Base-by-base conservation (phyloP, 2,329 filamentous ascomycete genomes). In the Atkinsonella texensis region DNA sequence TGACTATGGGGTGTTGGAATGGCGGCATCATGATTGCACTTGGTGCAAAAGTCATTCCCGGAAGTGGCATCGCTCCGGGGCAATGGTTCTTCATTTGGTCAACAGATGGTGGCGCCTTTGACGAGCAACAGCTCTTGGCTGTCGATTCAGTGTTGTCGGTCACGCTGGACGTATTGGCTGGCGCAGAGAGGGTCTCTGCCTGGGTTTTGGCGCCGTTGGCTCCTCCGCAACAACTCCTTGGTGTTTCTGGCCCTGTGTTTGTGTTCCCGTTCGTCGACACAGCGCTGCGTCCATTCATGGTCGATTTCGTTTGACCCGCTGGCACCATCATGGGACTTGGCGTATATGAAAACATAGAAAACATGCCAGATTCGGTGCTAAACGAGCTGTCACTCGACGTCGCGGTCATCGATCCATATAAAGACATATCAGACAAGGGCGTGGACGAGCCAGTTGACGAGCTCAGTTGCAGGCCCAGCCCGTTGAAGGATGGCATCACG, bases 401-500 rank as follows among this genome's bases (percentile, higher is more conserved):
- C 57, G 67, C 63, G 1, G 58, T 57, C 54, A 66, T 56, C 9
- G 59, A 53, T 7, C 58, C 59, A 46, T 64, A 68, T 6, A 62
- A 51, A 17, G 59, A 55, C 50, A 60, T 55, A 28, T 59, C 59
- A 1, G 62, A 54, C 48, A 56, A 50, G 33, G 57, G 48, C 11
- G 56, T 46, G 18, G 55, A 20, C 10, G 52, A 42, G 49, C 57
- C 52, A 49, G 58, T 58, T 6, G 65, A 50, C 31, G 54, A 52
- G n/a, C 55, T 54, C 31, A 42, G 52, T 32, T 58, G 62, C 40
- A 59, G 61, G 28, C 45, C 50, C 23, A 64, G 60, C 41, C 56
- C 53, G 43, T 59, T 62, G 47, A 59, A 65, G 12, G 65, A 60
- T 2, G 69, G 63, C 45, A 75, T 52, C 46, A 79, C 63, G 58